These are phyloP conservation scores for Carpinus fangiana DNA, from an alignment of 306 rosid genomes.

Conservation along the genomic window DNA sequence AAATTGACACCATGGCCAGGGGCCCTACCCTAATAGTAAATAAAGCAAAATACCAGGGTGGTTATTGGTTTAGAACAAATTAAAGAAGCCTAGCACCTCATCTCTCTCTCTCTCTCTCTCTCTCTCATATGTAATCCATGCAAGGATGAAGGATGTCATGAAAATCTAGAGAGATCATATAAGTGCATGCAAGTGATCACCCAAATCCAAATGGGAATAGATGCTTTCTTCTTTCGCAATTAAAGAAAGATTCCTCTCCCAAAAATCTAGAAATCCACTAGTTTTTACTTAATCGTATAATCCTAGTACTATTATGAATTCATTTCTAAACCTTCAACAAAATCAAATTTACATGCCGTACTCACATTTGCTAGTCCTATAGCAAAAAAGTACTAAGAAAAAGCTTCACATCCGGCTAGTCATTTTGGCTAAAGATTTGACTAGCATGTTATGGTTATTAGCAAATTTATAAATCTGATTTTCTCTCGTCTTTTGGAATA, in stretches of 20 bases:
- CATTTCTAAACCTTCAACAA: slow-evolving; percentile 21
- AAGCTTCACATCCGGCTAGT: too few relatives aligned
- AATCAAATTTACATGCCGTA: slow-evolving; percentile 7
- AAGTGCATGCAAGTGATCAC: slow-evolving; percentile 27
- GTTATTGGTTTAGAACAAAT: background rate
- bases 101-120: background rate
- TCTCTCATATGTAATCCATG: slow-evolving; percentile 3
- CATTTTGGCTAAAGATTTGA: too few relatives aligned
- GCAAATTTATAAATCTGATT: too few relatives aligned
- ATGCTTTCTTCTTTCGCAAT: slow-evolving; percentile 91
- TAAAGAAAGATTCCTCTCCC: slow-evolving; percentile 70
- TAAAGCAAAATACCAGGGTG: background rate
- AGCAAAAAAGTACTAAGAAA: too few relatives aligned
- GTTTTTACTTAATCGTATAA: slow-evolving; percentile 6
- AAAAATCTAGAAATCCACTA: slow-evolving; percentile 36
- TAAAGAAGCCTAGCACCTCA: too few relatives aligned
- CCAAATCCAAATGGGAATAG: slow-evolving; percentile 52
- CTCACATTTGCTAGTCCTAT: too few relatives aligned
- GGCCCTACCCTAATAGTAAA: slow-evolving; percentile 11
- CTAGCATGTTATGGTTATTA: too few relatives aligned
- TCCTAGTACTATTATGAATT: background rate
- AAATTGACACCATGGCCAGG: background rate
- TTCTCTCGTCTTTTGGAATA: too few relatives aligned
- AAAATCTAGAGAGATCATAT: slow-evolving; percentile 11
- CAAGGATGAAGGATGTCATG: slow-evolving; percentile 3